Conservation (phyloP, 169 alveolate genomes). For the Cryptosporidium ubiquitum region DNA sequence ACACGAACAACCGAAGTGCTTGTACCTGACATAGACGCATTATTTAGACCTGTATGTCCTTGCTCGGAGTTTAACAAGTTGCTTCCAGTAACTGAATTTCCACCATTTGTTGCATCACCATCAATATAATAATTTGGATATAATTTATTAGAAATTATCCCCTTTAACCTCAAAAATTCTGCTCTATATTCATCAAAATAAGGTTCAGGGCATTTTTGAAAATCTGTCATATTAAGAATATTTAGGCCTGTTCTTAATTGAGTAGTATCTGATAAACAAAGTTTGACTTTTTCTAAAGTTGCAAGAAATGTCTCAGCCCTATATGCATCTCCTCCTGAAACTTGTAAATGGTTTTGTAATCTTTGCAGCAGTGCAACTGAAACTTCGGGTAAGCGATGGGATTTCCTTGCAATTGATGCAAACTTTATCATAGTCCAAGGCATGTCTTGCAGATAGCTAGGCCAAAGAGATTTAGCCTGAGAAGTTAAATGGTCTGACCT, state of each 20-base stretch:
- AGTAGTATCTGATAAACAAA: constrained; percentile 51
- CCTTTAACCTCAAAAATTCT: constrained; percentile 46
- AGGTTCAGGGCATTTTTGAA: constrained; percentile 68
- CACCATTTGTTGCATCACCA: constrained; percentile 60
- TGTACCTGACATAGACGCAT: background rate
- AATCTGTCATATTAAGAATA: constrained; percentile 71
- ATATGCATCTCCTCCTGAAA: constrained; percentile 72
- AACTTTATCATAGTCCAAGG: constrained; percentile 82
- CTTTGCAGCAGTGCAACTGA: constrained; percentile 80
- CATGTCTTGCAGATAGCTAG: constrained; percentile 79
- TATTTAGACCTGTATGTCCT: background rate
- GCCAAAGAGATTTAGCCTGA: constrained; percentile 67
- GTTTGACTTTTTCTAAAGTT: constrained; percentile 64
- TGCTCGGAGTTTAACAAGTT: constrained; percentile 46
- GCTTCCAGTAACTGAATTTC: background rate
- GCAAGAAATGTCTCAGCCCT: constrained; percentile 73
- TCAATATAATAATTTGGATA: constrained; percentile 66
- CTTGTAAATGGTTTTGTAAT: constrained; percentile 77
- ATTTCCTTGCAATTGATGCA: constrained; percentile 80
- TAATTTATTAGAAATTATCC: constrained; percentile 43
- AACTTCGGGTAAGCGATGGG: constrained; percentile 80
- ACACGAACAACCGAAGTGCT: constrained; percentile 58
- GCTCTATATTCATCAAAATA: constrained; percentile 74
- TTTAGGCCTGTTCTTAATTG: constrained; percentile 65
- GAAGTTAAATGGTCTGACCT: constrained; percentile 64